These are phyloP conservation scores for Atractiella rhizophila DNA, from an alignment of 768 basidiomycete species.

Conservation along the genomic window DNA sequence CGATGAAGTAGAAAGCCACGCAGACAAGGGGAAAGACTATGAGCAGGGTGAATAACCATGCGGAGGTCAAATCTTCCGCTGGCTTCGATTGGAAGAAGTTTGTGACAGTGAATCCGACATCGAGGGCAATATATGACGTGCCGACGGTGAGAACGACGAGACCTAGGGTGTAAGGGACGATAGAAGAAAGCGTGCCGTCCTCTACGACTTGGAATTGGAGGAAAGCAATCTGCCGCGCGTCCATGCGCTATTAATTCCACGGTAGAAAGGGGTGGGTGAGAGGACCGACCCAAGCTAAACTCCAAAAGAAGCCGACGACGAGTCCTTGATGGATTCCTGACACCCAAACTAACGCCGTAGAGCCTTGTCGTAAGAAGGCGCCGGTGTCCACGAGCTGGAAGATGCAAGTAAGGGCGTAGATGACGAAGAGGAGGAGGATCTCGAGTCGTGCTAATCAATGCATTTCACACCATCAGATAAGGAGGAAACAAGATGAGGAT, in stretches of 20 bases:
- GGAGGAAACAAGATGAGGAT: no score
- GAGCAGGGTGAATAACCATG: constrained; percentile 54
- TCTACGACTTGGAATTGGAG: constrained; percentile 47
- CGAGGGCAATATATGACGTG: constrained; percentile 59
- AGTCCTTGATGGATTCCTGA: constrained; percentile 55
- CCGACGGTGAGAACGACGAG: constrained; percentile 31
- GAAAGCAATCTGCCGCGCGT: constrained; percentile 12
- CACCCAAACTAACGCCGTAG: constrained; percentile 6
- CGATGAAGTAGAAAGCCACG: constrained; percentile 37
- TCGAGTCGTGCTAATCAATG: no score
- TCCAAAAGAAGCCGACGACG: constrained; percentile 55
- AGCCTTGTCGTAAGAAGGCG: constrained; percentile 5
- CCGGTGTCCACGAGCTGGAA: constrained; percentile 12
- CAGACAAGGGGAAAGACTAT: constrained; percentile 50
- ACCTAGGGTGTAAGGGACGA: constrained; percentile 4
- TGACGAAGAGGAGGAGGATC: constrained; percentile 18
- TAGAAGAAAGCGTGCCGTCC: constrained; percentile 43
- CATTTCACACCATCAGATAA: no score
- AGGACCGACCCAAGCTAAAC: constrained; percentile 20
- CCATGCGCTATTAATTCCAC: constrained; percentile 11
- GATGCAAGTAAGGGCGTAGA: constrained; percentile 14
- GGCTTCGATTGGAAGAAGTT: constrained; percentile 32
- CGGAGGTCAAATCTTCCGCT: constrained; percentile 33
- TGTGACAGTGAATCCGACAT: constrained; percentile 43
- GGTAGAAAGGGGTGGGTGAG: constrained; percentile 49